A percentile compares a stretch with the other conserved stretches of the same genome.
Evolutionary conservation across 169 alveolate genomes (phyloP).

Genomic region (Plasmodium knowlesi): DNA sequence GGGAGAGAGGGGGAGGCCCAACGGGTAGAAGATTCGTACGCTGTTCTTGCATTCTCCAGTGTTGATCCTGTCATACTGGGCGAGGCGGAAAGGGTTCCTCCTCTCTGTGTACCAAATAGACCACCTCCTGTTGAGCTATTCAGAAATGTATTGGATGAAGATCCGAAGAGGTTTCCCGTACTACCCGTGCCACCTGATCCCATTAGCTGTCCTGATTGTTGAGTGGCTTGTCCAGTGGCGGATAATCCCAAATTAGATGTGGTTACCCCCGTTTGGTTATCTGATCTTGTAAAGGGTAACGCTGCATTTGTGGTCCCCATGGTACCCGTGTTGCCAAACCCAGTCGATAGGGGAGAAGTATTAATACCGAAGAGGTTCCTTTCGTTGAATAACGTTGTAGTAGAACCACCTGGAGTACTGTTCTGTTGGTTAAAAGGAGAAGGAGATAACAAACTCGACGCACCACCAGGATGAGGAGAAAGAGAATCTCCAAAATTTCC

Average conservation of each 20-base stretch:
- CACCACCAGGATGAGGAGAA: background rate
- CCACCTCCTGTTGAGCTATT: background rate
- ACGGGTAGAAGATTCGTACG: constrained; percentile 12
- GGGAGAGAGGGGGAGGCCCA: constrained; percentile 8
- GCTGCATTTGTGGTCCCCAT: background rate
- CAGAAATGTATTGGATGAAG: background rate
- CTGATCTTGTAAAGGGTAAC: background rate
- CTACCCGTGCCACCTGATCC: background rate
- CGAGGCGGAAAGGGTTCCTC: background rate
- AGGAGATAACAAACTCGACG: background rate
- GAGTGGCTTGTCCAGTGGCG: background rate
- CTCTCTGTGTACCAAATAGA: background rate
- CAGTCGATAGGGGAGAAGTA: background rate
- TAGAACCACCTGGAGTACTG: background rate
- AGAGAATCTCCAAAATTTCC: background rate
- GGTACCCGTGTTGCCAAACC: background rate
- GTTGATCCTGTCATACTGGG: background rate
- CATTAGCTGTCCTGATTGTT: background rate
- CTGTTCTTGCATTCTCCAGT: constrained; percentile 3
- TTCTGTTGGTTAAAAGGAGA: background rate
- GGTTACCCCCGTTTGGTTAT: background rate
- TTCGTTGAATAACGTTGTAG: background rate
- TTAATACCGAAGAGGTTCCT: background rate
- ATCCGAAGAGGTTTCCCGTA: background rate
- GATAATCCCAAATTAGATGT: background rate